phyloP scores from a whole-genome alignment of 2,329 filamentous ascomycete genomes.

The Rugonectria rugulosa region DNA sequence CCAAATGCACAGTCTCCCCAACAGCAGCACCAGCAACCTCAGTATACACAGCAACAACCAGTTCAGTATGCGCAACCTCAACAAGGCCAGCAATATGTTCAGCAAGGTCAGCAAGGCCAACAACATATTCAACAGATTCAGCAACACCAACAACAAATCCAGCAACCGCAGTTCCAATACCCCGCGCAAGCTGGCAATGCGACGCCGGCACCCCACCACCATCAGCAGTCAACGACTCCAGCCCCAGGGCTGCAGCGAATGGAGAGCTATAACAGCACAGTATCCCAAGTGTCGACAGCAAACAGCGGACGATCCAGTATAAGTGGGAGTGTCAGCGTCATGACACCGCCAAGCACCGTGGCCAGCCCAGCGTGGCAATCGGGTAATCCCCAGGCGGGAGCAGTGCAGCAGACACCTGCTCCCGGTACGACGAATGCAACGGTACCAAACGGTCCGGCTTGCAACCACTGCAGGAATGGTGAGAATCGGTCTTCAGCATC shows the following conservation, averaged over 20 bases:
- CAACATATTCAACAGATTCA: not conserved
- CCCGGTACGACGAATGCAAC: not conserved
- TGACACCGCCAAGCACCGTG: constrained; percentile 14
- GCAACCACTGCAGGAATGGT: constrained; percentile 35
- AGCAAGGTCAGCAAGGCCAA: not conserved
- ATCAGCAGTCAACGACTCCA: constrained; percentile 3
- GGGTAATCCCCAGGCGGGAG: not conserved
- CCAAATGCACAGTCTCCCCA: not conserved
- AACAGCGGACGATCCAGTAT: constrained; percentile 21
- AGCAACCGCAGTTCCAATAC: not conserved
- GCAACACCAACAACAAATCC: constrained; percentile 11
- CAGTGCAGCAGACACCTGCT: not conserved
- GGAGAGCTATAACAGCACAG: constrained; percentile 7
- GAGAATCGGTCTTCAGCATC: not conserved
- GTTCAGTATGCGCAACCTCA: not conserved
- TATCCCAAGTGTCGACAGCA: constrained; percentile 3
- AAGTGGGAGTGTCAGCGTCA: constrained; percentile 19
- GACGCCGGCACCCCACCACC: not conserved
- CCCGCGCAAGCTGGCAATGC: not conserved
- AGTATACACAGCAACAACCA: not conserved
- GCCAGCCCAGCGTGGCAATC: constrained; percentile 21
- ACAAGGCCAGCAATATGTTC: not conserved
- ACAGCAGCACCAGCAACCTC: constrained; percentile 5
- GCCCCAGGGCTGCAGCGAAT: constrained; percentile 7
- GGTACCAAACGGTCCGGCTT: not conserved